phyloP scores from a whole-genome alignment of 768 basidiomycete genomes.

The Terana coerulea region DNA sequence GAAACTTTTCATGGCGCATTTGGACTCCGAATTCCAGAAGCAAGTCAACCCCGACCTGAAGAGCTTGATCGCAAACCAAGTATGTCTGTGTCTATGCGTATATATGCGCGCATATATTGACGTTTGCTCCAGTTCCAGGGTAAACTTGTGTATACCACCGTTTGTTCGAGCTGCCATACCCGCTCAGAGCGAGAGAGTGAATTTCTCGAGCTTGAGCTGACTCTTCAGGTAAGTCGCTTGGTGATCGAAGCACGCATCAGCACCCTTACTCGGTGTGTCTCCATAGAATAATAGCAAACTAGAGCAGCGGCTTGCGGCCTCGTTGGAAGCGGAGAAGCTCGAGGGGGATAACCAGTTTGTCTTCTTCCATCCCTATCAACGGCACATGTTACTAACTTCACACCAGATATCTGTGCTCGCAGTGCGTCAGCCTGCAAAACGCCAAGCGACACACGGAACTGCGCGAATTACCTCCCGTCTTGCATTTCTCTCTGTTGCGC shows the following conservation, averaged over 20 bases:
- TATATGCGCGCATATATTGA: neutral
- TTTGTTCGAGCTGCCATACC: slow-evolving; percentile 66
- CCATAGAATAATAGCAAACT: slow-evolving; percentile 68
- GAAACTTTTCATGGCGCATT: slow-evolving; percentile 88
- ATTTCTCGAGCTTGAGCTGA: slow-evolving; percentile 89
- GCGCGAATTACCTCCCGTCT: slow-evolving; percentile 71
- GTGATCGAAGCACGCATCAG: no score
- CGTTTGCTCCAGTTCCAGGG: slow-evolving; percentile 75
- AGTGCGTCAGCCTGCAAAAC: slow-evolving; percentile 68
- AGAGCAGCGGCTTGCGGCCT: slow-evolving; percentile 64
- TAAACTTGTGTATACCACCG: slow-evolving; percentile 73
- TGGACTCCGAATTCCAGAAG: slow-evolving; percentile 84
- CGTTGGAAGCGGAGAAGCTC: slow-evolving; percentile 68
- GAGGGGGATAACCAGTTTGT: slow-evolving; percentile 81
- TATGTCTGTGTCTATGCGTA: slow-evolving; percentile 24
- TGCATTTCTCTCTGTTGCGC: slow-evolving; percentile 91
- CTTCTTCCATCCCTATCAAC: neutral
- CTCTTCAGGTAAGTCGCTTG: slow-evolving; percentile 54
- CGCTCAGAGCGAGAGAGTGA: slow-evolving; percentile 65
- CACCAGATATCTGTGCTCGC: slow-evolving; percentile 73
- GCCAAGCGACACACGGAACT: slow-evolving; percentile 78
- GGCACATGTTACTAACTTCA: neutral
- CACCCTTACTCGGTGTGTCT: neutral
- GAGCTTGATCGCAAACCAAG: slow-evolving; percentile 73
- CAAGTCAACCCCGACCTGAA: slow-evolving; percentile 61